phyloP scores from a whole-genome alignment of 768 basidiomycete species.

The Terana coerulea region DNA sequence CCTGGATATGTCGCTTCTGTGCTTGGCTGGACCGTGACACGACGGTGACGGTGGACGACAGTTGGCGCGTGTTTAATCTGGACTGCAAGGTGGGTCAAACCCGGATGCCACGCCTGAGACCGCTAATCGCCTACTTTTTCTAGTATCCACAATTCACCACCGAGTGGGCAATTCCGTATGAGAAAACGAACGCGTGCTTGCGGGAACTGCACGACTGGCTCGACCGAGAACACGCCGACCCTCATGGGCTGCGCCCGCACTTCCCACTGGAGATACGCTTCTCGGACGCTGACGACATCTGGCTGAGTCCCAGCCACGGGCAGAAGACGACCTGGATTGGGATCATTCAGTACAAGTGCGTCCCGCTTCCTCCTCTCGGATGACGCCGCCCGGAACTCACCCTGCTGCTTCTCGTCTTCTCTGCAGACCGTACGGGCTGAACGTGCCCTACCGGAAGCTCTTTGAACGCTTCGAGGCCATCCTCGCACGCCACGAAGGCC shows the following conservation, averaged over 20 bases:
- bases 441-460: constrained; percentile 74
- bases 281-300: constrained; percentile 85
- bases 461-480: constrained; percentile 77
- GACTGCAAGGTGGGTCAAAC: constrained; percentile 77
- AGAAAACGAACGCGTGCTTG: constrained; percentile 62
- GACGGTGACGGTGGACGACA: constrained; percentile 67
- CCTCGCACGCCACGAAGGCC: constrained; percentile 63
- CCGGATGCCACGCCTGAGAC: neutral
- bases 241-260: constrained; percentile 78
- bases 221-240: constrained; percentile 57
- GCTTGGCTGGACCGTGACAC: constrained; percentile 61
- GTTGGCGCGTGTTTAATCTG: constrained; percentile 84
- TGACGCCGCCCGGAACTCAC: neutral
- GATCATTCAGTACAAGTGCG: constrained; percentile 95
- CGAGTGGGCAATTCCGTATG: constrained; percentile 89
- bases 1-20: constrained; percentile 57
- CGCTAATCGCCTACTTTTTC: constrained; percentile 4
- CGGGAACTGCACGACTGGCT: constrained; percentile 71
- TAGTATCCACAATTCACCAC: constrained; percentile 92
- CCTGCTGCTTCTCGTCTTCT: neutral
- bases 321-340: constrained; percentile 89
- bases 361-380: constrained; percentile 12
- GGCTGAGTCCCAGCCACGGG: constrained; percentile 86
- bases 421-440: constrained; percentile 77
- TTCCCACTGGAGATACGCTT: constrained; percentile 93